phyloP scores from a whole-genome alignment of 352 stramenopile species.

The Pythium graminicola region DNA sequence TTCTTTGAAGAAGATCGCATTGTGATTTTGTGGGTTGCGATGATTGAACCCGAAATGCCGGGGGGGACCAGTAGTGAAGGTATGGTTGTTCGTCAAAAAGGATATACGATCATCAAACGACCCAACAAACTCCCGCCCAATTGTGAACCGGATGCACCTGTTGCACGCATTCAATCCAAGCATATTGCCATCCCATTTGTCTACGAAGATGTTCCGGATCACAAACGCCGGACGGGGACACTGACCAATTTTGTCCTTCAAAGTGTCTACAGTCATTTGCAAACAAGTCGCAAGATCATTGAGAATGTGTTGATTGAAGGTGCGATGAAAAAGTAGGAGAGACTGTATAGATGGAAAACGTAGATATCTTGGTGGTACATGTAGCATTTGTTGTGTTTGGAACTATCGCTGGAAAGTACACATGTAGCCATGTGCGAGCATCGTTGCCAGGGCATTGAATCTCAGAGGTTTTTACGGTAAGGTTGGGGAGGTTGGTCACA shows the following conservation, averaged over 20 bases:
- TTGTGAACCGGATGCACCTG: conserved; percentile 20
- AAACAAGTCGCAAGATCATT: conserved; percentile 64
- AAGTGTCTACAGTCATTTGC: conserved; percentile 26
- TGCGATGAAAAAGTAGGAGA: conserved; percentile 16
- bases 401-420: background rate
- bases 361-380: background rate
- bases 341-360: background rate
- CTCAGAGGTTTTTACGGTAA: too few species aligned
- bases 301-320: conserved; percentile 57
- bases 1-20: conserved; percentile 23
- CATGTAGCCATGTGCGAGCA: too few species aligned
- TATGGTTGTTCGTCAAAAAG: conserved; percentile 24
- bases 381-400: background rate
- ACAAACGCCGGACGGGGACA: conserved; percentile 51
- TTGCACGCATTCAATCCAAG: conserved; percentile 65
- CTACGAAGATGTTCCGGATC: conserved; percentile 54
- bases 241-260: conserved; percentile 67
- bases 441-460: too few species aligned
- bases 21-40: conserved; percentile 20
- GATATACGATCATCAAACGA: conserved; percentile 55
- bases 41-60: conserved; percentile 23
- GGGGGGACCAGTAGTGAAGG: conserved; percentile 11
- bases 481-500: too few species aligned
- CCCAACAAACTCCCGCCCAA: conserved; percentile 23
- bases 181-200: conserved; percentile 58